Percentiles rank a stretch among this genome's conserved stretches.
Conservation (phyloP, 371 early-diverging fungal genomes). For the Dinochytrium kinnereticum region DNA sequence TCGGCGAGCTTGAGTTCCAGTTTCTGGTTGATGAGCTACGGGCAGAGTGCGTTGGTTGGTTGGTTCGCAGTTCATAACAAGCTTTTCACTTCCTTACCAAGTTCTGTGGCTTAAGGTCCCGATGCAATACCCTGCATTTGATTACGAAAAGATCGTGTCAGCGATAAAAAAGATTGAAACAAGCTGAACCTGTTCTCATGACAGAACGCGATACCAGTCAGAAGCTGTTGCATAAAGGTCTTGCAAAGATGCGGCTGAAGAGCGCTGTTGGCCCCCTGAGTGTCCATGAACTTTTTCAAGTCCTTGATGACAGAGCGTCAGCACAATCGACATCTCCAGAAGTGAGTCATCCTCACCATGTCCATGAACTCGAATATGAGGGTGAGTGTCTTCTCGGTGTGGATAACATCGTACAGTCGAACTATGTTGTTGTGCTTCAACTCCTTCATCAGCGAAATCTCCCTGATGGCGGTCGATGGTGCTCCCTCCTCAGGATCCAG, state of each 20-base stretch:
- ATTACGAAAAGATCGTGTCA: neutral
- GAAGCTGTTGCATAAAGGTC: conserved; percentile 81
- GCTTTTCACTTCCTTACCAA: conserved; percentile 31
- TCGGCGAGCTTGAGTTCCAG: conserved; percentile 90
- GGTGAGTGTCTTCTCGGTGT: conserved; percentile 94
- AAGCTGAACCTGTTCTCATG: conserved; percentile 78
- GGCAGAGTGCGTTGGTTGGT: too few species aligned
- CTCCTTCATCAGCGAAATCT: conserved; percentile 97
- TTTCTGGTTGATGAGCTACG: conserved; percentile 77
- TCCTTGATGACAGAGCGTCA: conserved; percentile 58
- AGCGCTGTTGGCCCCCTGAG: conserved; percentile 29
- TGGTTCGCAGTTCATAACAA: too few species aligned
- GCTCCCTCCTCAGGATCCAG: conserved; percentile 57
- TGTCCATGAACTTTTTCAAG: conserved; percentile 87
- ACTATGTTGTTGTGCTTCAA: conserved; percentile 94
- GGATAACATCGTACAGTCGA: conserved; percentile 94
- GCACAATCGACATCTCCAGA: neutral
- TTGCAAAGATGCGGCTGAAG: conserved; percentile 59
- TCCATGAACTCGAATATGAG: conserved; percentile 99
- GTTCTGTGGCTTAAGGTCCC: conserved; percentile 90
- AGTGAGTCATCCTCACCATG: conserved; percentile 8
- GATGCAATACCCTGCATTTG: conserved; percentile 85
- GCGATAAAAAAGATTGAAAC: neutral
- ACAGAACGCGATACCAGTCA: conserved; percentile 89
- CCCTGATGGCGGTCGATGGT: conserved; percentile 65